These are phyloP conservation scores for Boeremia exigua DNA, from an alignment of 2,329 filamentous ascomycete genomes.

Conservation along the genomic window DNA sequence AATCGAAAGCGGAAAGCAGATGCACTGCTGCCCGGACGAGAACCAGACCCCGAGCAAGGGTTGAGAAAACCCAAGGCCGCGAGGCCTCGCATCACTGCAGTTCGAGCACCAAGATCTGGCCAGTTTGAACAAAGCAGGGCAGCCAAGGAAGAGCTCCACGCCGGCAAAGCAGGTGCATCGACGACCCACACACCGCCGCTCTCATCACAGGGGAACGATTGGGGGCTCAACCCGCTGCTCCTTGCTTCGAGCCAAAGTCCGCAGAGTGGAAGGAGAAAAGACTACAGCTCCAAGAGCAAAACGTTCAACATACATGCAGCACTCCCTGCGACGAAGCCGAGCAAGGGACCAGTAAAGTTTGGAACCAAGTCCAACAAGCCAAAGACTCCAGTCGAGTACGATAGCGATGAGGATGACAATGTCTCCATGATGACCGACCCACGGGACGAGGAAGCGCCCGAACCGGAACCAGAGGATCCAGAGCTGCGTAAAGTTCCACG, in stretches of 20 bases:
- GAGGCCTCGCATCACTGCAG: neutral
- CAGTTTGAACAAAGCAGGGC: constrained; percentile 11
- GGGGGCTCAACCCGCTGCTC: neutral
- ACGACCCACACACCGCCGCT: neutral
- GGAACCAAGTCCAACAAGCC: neutral
- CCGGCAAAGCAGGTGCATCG: constrained; percentile 26
- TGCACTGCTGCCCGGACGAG: neutral
- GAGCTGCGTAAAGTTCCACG: constrained; percentile 1
- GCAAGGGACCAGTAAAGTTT: neutral
- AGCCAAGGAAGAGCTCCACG: constrained; percentile 16
- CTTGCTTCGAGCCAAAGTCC: constrained; percentile 11
- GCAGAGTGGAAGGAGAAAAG: constrained; percentile 6
- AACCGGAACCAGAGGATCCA: neutral
- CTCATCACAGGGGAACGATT: constrained; percentile 3
- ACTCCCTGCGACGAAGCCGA: neutral
- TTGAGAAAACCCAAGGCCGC: constrained; percentile 8
- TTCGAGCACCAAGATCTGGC: neutral
- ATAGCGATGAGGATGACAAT: neutral
- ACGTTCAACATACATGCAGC: constrained; percentile 22
- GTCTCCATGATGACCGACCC: neutral
- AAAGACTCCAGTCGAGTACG: neutral
- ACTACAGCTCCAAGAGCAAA: neutral
- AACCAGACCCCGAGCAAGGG: neutral
- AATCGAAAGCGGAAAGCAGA: constrained; percentile 6
- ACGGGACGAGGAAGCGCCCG: neutral